These are phyloP conservation scores for Colletotrichum paranaense DNA, from an alignment of 2,329 filamentous ascomycete species.

Conservation along the genomic window DNA sequence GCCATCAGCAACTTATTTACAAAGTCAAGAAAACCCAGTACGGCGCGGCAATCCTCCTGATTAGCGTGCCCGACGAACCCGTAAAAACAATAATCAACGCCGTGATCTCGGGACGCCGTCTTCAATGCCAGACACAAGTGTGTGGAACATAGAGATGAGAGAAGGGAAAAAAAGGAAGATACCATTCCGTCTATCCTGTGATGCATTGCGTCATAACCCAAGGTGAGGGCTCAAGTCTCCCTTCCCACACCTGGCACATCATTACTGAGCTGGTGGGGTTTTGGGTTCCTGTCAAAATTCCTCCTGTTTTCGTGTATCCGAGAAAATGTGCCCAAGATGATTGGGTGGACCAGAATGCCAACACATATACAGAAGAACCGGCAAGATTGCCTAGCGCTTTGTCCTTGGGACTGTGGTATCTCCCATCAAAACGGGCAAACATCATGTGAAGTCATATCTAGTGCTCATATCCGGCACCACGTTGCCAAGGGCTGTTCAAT, in stretches of 20 bases:
- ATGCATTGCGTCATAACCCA: slow-evolving; percentile 20
- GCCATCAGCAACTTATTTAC: slow-evolving; percentile 16
- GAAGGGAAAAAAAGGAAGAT: slow-evolving; percentile 8
- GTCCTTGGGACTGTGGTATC: slow-evolving; percentile 8
- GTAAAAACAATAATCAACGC: slow-evolving; percentile 28
- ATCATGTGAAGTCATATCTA: slow-evolving; percentile 30
- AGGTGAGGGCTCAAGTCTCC: neutral
- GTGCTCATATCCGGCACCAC: slow-evolving; percentile 57
- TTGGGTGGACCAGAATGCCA: neutral
- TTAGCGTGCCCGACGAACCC: slow-evolving; percentile 10
- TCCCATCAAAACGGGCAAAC: slow-evolving; percentile 6
- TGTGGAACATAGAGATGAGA: slow-evolving; percentile 11
- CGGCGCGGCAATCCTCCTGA: neutral
- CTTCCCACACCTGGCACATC: neutral
- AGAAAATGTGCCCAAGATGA: neutral
- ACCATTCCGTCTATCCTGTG: slow-evolving; percentile 27
- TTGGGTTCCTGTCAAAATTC: neutral
- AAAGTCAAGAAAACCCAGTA: slow-evolving; percentile 3
- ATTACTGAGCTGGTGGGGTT: slow-evolving; percentile 5
- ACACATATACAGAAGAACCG: neutral
- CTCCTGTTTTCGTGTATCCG: too few relatives aligned
- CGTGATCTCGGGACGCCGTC: slow-evolving; percentile 30
- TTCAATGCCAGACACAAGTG: slow-evolving; percentile 28
- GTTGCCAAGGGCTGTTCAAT: slow-evolving; percentile 54
- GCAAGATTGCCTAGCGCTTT: neutral